A percentile compares a stretch with the other conserved stretches of the same genome.
These are phyloP conservation scores for Ballota nigra DNA, from an alignment of 257 asterid species.

Conservation along the genomic window DNA sequence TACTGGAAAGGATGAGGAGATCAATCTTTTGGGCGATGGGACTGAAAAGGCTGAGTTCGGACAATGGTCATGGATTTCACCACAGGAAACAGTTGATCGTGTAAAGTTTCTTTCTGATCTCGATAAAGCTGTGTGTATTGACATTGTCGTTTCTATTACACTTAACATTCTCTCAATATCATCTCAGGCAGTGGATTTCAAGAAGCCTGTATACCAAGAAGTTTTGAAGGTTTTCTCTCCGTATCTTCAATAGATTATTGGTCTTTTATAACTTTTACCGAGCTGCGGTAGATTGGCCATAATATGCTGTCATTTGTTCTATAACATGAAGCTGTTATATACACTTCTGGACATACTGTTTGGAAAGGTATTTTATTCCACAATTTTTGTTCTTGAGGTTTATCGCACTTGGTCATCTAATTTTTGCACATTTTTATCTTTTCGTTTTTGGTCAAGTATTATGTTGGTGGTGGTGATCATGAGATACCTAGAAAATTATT, in stretches of 20 bases:
- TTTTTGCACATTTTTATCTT: background rate
- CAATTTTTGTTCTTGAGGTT: background rate
- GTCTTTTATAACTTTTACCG: background rate
- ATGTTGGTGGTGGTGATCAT: too few species aligned
- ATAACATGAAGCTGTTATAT: background rate
- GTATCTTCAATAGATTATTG: constrained; percentile 44
- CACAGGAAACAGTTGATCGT: constrained; percentile 63
- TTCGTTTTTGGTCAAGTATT: too few species aligned
- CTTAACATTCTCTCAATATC: background rate
- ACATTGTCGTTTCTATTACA: background rate
- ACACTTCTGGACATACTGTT: background rate
- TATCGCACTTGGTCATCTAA: background rate
- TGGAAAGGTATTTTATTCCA: background rate
- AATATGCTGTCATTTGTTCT: background rate
- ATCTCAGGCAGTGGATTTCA: constrained; percentile 90
- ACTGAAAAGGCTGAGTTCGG: constrained; percentile 94
- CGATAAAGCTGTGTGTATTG: background rate
- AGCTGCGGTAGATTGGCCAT: background rate
- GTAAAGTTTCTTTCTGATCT: constrained; percentile 37
- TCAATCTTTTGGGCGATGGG: constrained; percentile 94
- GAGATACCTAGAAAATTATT: too few species aligned
- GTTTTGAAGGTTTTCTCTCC: constrained; percentile 67
- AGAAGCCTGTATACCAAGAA: constrained; percentile 85
- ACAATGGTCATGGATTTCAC: constrained; percentile 91
- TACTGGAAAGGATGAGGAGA: constrained; percentile 80